Conservation (phyloP, 169 alveolate genomes). For the Plasmodium malariae region DNA sequence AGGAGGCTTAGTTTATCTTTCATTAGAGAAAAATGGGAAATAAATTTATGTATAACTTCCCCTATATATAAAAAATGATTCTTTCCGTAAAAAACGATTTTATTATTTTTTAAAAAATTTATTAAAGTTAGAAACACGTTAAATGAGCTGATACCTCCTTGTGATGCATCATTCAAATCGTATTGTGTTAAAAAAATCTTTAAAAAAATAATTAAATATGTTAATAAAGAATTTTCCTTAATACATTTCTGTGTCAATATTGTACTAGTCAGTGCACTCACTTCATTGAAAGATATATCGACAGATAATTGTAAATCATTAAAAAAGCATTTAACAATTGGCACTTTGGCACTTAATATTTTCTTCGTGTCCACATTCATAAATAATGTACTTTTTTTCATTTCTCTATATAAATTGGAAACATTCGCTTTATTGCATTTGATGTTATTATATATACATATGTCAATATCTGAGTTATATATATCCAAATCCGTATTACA, state of each 20-base stretch:
- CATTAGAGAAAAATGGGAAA: constrained; percentile 16
- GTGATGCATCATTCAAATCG: constrained; percentile 38
- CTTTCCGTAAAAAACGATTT: constrained; percentile 15
- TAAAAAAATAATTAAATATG: constrained; percentile 38
- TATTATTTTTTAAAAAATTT: background rate
- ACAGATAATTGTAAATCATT: background rate
- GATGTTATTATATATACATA: constrained; percentile 33
- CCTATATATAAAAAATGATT: constrained; percentile 29
- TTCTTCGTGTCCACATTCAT: background rate
- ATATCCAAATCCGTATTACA: constrained; percentile 54
- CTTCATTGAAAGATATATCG: constrained; percentile 36
- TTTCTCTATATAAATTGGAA: background rate
- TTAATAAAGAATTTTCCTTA: background rate
- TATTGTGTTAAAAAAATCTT: constrained; percentile 21
- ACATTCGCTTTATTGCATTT: constrained; percentile 3
- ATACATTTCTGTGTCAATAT: constrained; percentile 16
- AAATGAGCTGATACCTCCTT: constrained; percentile 59
- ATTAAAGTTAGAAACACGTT: constrained; percentile 3
- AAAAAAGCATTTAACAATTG: constrained; percentile 53
- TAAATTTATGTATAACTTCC: constrained; percentile 44
- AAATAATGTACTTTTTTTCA: constrained; percentile 12
- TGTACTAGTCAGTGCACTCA: constrained; percentile 37
- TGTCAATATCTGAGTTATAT: constrained; percentile 43
- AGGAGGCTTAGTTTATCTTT: constrained; percentile 14
- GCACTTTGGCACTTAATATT: constrained; percentile 16